Evolutionary conservation across 2,329 filamentous ascomycete species (phyloP).

Genomic region (Pezicula carpinea): DNA sequence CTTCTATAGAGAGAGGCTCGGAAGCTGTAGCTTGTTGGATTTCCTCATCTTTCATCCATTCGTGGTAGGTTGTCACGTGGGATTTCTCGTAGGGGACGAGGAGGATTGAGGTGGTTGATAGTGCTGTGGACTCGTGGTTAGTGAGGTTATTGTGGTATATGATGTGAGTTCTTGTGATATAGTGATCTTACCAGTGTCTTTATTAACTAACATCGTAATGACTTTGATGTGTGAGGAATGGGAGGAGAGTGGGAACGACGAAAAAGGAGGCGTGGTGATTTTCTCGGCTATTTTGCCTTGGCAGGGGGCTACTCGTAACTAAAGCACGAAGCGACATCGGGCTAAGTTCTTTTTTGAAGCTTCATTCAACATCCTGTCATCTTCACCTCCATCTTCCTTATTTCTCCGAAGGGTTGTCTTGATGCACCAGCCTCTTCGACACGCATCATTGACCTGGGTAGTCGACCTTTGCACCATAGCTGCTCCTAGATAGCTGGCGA

Average conservation of each 20-base stretch:
- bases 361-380: too few species aligned
- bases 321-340: too few species aligned
- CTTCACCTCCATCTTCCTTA: too few species aligned
- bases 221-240: background rate
- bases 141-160: background rate
- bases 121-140: slow-evolving; percentile 46
- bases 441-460: too few species aligned
- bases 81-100: slow-evolving; percentile 79
- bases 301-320: too few species aligned
- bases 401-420: too few species aligned
- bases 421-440: too few species aligned
- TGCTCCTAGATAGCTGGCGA: too few species aligned
- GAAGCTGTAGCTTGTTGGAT: slow-evolving; percentile 85
- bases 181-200: slow-evolving; percentile 22
- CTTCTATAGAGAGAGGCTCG: slow-evolving; percentile 70
- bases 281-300: background rate
- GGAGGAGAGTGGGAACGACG: too few species aligned
- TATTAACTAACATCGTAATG: slow-evolving; percentile 28
- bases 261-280: too few species aligned
- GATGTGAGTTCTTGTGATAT: background rate
- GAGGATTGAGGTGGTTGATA: slow-evolving; percentile 61
- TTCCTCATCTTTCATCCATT: slow-evolving; percentile 76
- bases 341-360: too few species aligned
- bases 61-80: slow-evolving; percentile 80
- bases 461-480: too few species aligned